Conservation (phyloP, 352 stramenopile genomes). For the Saprolegnia parasitica region DNA sequence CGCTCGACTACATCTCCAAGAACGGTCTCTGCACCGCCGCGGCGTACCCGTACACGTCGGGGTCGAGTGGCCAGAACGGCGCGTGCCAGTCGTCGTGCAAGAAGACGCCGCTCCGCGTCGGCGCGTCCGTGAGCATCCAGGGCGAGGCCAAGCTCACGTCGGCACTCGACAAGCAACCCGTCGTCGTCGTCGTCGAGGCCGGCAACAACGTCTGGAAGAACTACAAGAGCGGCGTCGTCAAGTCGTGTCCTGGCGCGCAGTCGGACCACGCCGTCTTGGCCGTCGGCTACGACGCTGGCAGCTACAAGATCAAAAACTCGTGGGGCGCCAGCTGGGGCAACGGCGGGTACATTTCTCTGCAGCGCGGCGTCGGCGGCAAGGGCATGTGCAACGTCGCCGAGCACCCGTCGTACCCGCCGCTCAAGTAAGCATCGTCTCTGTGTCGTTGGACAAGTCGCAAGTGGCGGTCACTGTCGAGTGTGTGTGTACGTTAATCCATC, state of each 20-base stretch:
- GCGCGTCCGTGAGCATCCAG: slow-evolving; percentile 34
- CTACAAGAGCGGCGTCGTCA: slow-evolving; percentile 91
- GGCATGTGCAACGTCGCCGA: not conserved
- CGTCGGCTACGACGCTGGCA: slow-evolving; percentile 28
- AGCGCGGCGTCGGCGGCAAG: slow-evolving; percentile 19
- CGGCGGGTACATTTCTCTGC: slow-evolving; percentile 25
- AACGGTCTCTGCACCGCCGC: not conserved
- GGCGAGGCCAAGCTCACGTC: slow-evolving; percentile 33
- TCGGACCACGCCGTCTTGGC: slow-evolving; percentile 29
- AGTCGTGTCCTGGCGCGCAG: slow-evolving; percentile 40
- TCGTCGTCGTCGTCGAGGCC: slow-evolving; percentile 91
- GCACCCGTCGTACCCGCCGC: slow-evolving; percentile 8
- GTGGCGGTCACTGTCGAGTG: too few species aligned
- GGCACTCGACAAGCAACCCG: slow-evolving; percentile 89
- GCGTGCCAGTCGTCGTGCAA: not conserved
- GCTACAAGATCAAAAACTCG: slow-evolving; percentile 32
- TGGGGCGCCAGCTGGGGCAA: slow-evolving; percentile 22
- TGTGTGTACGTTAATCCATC: too few species aligned
- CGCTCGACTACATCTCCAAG: not conserved
- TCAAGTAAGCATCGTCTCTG: too few species aligned
- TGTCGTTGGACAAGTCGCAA: too few species aligned
- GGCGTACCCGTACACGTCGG: not conserved
- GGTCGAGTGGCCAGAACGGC: not conserved
- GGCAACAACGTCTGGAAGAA: slow-evolving; percentile 94
- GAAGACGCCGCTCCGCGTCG: slow-evolving; percentile 5